Percentiles rank a stretch among this genome's conserved stretches.
These are phyloP conservation scores for Blastocystis sp. DNA, from an alignment of 352 stramenopile genomes.

Conservation along the genomic window DNA sequence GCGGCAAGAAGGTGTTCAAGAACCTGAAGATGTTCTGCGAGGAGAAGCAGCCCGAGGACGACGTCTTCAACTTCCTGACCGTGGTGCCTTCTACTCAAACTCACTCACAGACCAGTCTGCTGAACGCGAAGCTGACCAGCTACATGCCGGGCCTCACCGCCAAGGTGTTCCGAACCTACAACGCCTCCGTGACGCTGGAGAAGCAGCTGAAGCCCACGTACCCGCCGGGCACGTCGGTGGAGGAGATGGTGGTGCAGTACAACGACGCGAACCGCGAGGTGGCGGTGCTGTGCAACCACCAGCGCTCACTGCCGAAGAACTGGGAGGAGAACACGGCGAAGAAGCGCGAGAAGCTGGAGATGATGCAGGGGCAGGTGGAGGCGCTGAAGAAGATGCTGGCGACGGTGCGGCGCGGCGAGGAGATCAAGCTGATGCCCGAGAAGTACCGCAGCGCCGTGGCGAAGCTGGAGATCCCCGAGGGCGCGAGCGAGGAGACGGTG, in stretches of 20 bases:
- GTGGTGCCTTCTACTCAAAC: conserved; percentile 72
- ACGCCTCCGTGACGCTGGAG: conserved; percentile 96
- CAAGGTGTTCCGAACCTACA: conserved; percentile 99
- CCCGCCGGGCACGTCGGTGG: conserved; percentile 73
- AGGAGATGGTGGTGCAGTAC: conserved; percentile 86
- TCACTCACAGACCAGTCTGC: conserved; percentile 74
- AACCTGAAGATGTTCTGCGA: conserved; percentile 95
- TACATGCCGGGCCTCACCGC: conserved; percentile 97
- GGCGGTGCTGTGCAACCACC: conserved; percentile 99
- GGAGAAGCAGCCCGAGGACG: conserved; percentile 86
- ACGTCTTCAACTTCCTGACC: conserved; percentile 95
- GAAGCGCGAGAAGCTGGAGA: conserved; percentile 79
- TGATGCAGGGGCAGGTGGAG: conserved; percentile 89
- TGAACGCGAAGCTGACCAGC: conserved; percentile 96
- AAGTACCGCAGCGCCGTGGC: conserved; percentile 77
- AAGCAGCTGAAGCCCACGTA: conserved; percentile 81
- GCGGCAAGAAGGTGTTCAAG: conserved; percentile 86
- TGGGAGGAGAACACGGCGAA: conserved; percentile 90
- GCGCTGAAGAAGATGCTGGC: conserved; percentile 85
- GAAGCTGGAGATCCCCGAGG: conserved; percentile 77
- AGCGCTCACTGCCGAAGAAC: conserved; percentile 93
- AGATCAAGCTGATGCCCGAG: conserved; percentile 82
- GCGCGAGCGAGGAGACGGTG: conserved; percentile 81
- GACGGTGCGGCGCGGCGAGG: conserved; percentile 79
- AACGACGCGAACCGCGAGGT: conserved; percentile 99